These are phyloP conservation scores for Capsicum chinense DNA, from an alignment of 257 asterid species.

Conservation along the genomic window DNA sequence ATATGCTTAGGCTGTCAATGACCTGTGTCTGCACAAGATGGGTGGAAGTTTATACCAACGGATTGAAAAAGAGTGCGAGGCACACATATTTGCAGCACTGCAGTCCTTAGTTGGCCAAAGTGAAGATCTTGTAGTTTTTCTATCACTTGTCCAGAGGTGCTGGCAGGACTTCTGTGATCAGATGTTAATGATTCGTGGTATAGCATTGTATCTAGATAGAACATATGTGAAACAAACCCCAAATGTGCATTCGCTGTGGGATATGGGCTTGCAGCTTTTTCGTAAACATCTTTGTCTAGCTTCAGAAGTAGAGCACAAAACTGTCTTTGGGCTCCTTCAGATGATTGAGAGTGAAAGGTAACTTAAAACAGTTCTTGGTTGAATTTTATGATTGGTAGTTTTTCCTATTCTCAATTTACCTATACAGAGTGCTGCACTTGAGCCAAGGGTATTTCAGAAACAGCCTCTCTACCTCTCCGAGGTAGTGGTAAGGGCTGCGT, in stretches of 20 bases:
- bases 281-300: slow-evolving; percentile 89
- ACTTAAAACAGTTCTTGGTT: slow-evolving; percentile 12
- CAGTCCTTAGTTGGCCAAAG: slow-evolving; percentile 88
- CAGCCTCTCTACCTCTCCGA: too few species aligned
- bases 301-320: slow-evolving; percentile 90
- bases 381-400: not conserved
- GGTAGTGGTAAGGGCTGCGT: too few species aligned
- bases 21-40: slow-evolving; percentile 94
- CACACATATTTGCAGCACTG: slow-evolving; percentile 67
- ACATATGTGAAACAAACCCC: slow-evolving; percentile 95
- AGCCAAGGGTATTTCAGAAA: too few species aligned
- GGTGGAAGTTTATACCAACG: slow-evolving; percentile 87
- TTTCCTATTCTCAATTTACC: not conserved
- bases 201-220: slow-evolving; percentile 90
- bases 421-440: not conserved
- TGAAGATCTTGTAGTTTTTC: slow-evolving; percentile 87
- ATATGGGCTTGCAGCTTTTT: slow-evolving; percentile 97
- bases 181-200: slow-evolving; percentile 94
- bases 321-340: slow-evolving; percentile 84
- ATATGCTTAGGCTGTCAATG: slow-evolving; percentile 75
- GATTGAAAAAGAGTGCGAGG: slow-evolving; percentile 86
- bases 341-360: slow-evolving; percentile 96
- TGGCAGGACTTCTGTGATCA: slow-evolving; percentile 98
- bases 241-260: slow-evolving; percentile 89
- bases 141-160: slow-evolving; percentile 88